Base-by-base conservation (phyloP, 2,329 filamentous ascomycete genomes). In the Phymatotrichopsis omnivora region DNA sequence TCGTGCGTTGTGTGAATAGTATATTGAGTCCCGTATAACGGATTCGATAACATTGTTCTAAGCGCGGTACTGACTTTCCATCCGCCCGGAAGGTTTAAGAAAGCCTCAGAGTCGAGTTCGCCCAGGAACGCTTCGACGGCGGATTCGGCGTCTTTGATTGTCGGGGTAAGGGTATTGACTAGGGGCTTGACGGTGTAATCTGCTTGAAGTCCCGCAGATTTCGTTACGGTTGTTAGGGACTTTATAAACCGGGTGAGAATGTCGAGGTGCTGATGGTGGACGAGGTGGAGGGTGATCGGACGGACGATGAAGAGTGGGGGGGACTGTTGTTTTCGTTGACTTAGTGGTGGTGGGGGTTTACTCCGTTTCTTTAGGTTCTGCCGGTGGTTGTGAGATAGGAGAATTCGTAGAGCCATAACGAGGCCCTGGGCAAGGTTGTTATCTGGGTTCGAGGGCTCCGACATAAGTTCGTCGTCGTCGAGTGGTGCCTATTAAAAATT, bases 371-470 rank as follows among this genome's bases (percentile, higher is more conserved):
- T 68, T 49, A 85, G 74, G 54, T 80, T 86, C 60, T 82, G 75
- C 7, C 81, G 76, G 61, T 96, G 89, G 2, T 83, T 78, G 53
- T 87, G 79, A 37, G 74, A 75, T 6, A 96, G 75, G 2, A 95
- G 70, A 17, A 95, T 71, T 30, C 85, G 78, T 3, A 94, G 70
- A 0, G 76, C 72, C 38, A 82, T 68, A 2, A 75, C 73, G 22
- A 85, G 68, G 5, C 72, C 70, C 59, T 86, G 73, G 2, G 85
- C 82, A 19, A 82, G 61, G 28, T 60, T 53, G 56, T 72, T 65
- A 36, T 73, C 66, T n/a, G 54, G 42, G n/a, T 52, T 52, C 5
- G 30, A 66, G 55, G 56, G 59, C 51, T 56, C 63, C 27, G 59
- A 57, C 41, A 54, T 19, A 11, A 49, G 40, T 24, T 54, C 47